phyloP scores from a whole-genome alignment of 345 rosid genomes.

The Hibiscus mutabilis region DNA sequence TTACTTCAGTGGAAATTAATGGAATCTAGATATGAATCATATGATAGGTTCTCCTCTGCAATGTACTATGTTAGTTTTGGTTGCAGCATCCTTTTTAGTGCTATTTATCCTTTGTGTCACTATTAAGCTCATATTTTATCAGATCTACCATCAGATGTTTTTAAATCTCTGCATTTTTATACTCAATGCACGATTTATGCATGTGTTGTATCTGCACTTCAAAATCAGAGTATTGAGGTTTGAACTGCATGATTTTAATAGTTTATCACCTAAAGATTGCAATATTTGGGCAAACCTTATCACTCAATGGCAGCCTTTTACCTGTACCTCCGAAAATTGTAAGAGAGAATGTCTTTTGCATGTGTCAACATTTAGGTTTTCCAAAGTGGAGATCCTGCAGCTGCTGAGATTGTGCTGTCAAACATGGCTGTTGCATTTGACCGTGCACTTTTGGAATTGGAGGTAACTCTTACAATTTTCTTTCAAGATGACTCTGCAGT shows the following conservation, averaged over 20 bases:
- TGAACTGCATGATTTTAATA: neutral
- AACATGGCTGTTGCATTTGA: slow-evolving; percentile 82
- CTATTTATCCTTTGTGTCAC: neutral
- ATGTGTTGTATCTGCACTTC: neutral
- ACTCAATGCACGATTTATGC: neutral
- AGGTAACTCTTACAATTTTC: slow-evolving; percentile 43
- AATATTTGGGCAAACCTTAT: neutral
- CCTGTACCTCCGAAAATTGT: neutral
- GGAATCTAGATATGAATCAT: neutral
- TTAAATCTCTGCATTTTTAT: neutral
- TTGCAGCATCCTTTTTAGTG: neutral
- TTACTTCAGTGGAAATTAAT: slow-evolving; percentile 19
- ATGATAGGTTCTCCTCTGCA: neutral
- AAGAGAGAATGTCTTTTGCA: neutral
- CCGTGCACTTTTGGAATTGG: slow-evolving; percentile 70
- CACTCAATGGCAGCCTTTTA: neutral
- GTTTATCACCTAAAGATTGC: neutral
- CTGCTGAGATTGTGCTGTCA: slow-evolving; percentile 61
- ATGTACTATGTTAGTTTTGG: neutral
- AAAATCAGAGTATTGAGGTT: neutral
- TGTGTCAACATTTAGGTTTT: slow-evolving; percentile 43
- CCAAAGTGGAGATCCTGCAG: slow-evolving; percentile 57
- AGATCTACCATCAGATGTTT: neutral
- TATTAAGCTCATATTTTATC: neutral
- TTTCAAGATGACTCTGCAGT: slow-evolving; percentile 13